These are phyloP conservation scores for Clausena lansium DNA, from an alignment of 345 rosid species.

Conservation along the genomic window DNA sequence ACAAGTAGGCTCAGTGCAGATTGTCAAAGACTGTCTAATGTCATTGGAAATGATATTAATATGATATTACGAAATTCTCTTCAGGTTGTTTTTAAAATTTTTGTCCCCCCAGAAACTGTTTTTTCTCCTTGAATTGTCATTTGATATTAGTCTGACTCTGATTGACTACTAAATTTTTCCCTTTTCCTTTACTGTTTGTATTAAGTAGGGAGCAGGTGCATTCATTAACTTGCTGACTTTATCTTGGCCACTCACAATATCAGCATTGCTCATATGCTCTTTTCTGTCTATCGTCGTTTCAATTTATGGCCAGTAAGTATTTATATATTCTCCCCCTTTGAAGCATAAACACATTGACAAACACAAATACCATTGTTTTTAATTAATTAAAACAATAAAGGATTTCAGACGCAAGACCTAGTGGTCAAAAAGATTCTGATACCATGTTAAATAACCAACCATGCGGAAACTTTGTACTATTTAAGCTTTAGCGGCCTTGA, in stretches of 20 bases:
- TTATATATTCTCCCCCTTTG: not conserved
- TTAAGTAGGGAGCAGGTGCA: conserved; percentile 53
- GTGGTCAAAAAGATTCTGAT: not conserved
- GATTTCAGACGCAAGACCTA: not conserved
- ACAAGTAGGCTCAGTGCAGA: conserved; percentile 60
- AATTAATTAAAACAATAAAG: not conserved
- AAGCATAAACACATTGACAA: not conserved
- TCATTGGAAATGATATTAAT: conserved; percentile 44
- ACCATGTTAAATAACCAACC: not conserved
- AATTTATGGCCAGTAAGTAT: conserved; percentile 49
- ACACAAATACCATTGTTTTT: not conserved
- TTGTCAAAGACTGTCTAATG: conserved; percentile 48
- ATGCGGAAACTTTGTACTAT: not conserved
- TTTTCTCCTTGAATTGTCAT: not conserved
- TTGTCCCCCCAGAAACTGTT: not conserved
- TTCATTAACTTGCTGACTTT: conserved; percentile 47
- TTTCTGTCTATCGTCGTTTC: conserved; percentile 35
- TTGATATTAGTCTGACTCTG: not conserved
- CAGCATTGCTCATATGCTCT: conserved; percentile 42
- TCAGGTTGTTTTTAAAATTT: conserved; percentile 41
- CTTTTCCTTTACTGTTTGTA: not conserved
- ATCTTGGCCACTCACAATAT: conserved; percentile 55
- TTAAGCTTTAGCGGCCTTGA: not conserved
- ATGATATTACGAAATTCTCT: conserved; percentile 46
- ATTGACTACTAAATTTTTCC: not conserved